Evolutionary conservation across 176 grass and related monocot species (phyloP), one percentile per base, ranked within the genome.

Genomic region (Pontederia crassipes): DNA sequence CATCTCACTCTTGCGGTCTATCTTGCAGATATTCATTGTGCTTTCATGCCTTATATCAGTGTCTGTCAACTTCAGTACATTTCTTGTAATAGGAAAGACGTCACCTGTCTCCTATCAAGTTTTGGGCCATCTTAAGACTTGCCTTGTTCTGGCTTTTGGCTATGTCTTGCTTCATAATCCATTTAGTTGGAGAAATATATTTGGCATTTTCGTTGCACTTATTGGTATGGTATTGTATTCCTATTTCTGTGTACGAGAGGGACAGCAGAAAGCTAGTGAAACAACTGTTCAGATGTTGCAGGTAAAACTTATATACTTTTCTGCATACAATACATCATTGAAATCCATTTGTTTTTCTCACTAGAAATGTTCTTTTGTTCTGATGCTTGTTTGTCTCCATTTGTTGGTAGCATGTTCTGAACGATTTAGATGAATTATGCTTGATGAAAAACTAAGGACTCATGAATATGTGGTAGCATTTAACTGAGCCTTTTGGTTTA

Each of bases 31-130:
- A 62, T 95, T 95, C 61, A 95, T 95, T 20, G 85, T 82, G 24
- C 17, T 95, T 54, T 95, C 89, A 8, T 95, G 89, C 67, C 64
- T 95, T 77, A 95, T 95, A 82, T 76, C 89, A 0, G 89, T 95
- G 10, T 95, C 84, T 66, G 89, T 88, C 45, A 95, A 95, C 78
- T 95, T 95, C 78, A 88, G 84, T 69, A 95, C 89, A 20, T 95
- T 95, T 71, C 81, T 95, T 59, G 83, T 95, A 52, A 95, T 95
- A 0, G 84, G 89, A 49, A 95, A 87, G 89, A 95, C 89, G 29
- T 95, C 89, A 70, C 84, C 89, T 46, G 89, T 95, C 20, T 89
- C 89, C 58, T 95, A 95, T 59, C 89, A 88, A 85, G 89, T 95
- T 55, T 67, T 95, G 72, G 89, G 89, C 17, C 89, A 95, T 82